These are phyloP conservation scores for Coemansia sp. DNA, from an alignment of 192 early-diverging fungal genomes.

Conservation along the genomic window DNA sequence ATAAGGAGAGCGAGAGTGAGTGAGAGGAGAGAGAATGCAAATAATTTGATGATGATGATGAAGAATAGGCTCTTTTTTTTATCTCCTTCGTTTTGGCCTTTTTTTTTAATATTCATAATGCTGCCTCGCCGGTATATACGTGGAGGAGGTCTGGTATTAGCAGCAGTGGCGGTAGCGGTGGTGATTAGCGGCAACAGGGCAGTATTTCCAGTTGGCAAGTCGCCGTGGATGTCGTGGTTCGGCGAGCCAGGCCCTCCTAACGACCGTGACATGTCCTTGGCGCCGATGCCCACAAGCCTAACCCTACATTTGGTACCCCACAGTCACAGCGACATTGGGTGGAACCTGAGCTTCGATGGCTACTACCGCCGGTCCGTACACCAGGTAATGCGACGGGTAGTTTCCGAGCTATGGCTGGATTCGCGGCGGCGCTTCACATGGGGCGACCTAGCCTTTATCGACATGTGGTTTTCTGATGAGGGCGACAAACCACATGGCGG, in stretches of 20 bases:
- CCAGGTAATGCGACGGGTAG: conserved; percentile 30
- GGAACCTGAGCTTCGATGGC: conserved; percentile 47
- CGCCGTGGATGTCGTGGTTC: conserved; percentile 33
- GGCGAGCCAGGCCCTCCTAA: conserved; percentile 38
- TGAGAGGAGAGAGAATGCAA: background rate
- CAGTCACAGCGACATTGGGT: conserved; percentile 52
- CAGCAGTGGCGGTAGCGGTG: background rate
- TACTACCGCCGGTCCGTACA: conserved; percentile 44
- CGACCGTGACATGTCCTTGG: conserved; percentile 11
- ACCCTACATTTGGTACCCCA: conserved; percentile 50
- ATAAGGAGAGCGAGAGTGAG: background rate
- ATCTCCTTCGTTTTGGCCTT: background rate
- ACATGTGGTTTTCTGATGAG: conserved; percentile 49
- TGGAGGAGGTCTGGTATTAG: conserved; percentile 4
- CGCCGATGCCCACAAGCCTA: conserved; percentile 20
- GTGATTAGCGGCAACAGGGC: conserved; percentile 27
- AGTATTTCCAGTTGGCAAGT: conserved; percentile 36
- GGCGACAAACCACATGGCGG: conserved; percentile 18
- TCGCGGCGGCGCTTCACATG: conserved; percentile 39
- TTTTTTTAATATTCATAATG: conserved; percentile 5
- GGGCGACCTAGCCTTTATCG: conserved; percentile 50
- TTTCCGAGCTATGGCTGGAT: conserved; percentile 27
- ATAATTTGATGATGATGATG: background rate
- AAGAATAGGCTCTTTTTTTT: background rate
- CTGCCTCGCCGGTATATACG: conserved; percentile 24